Evolutionary conservation across 306 rosid genomes (phyloP).

Genomic region (Medicago truncatula): DNA sequence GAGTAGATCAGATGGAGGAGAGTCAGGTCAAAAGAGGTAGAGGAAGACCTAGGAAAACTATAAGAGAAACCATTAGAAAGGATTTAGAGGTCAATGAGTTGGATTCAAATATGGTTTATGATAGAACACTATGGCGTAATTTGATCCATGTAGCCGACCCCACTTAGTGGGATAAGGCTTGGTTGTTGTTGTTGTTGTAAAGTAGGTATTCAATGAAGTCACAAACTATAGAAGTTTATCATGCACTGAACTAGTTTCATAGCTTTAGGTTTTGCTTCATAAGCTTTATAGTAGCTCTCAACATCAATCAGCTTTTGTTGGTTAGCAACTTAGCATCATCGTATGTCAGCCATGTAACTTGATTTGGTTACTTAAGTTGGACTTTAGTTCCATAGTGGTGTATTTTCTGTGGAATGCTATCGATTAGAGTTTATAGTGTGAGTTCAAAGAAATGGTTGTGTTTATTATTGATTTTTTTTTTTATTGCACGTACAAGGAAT

Average conservation of each 20-base stretch:
- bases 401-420: background rate
- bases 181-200: too few species aligned
- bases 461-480: slow-evolving; percentile 11
- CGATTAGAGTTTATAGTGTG: background rate
- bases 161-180: too few species aligned
- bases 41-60: too few species aligned
- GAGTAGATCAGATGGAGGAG: too few species aligned
- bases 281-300: slow-evolving; percentile 4
- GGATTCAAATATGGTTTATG: too few species aligned
- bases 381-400: background rate
- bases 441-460: background rate
- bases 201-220: slow-evolving; percentile 4
- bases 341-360: background rate
- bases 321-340: background rate
- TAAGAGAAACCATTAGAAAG: too few species aligned
- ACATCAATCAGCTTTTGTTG: slow-evolving; percentile 10
- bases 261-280: background rate
- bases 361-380: background rate
- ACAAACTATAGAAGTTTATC: background rate
- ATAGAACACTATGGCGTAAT: too few species aligned
- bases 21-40: too few species aligned
- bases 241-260: background rate
- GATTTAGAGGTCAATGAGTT: too few species aligned
- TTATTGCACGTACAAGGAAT: slow-evolving; percentile 10
- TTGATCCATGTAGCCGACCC: too few species aligned